A percentile compares a stretch with the other conserved stretches of the same genome.
Conservation (phyloP, 257 asterid genomes). For the Lantana camara region DNA sequence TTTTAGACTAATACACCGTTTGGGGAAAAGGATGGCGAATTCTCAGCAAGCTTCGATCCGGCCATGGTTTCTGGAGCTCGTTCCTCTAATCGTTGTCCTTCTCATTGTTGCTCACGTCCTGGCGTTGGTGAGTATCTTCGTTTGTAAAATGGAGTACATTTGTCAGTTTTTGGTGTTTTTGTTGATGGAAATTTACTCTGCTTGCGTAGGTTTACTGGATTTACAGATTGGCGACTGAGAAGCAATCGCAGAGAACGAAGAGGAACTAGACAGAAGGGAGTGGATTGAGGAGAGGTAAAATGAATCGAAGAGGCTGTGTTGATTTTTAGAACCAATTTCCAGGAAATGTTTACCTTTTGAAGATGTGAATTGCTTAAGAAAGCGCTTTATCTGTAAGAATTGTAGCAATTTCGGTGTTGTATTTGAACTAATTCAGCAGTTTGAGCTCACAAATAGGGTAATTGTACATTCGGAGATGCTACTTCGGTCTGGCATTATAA, state of each 20-base stretch:
- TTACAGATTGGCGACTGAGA: slow-evolving; percentile 68
- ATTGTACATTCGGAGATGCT: slow-evolving; percentile 27
- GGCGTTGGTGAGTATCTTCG: slow-evolving; percentile 48
- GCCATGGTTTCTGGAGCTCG: slow-evolving; percentile 57
- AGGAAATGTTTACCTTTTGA: not conserved
- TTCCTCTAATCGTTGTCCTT: slow-evolving; percentile 52
- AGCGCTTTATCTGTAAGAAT: slow-evolving; percentile 1
- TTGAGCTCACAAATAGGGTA: not conserved
- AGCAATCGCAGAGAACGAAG: slow-evolving; percentile 52
- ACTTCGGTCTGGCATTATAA: slow-evolving; percentile 29
- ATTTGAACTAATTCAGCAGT: slow-evolving; percentile 6
- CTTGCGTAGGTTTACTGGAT: slow-evolving; percentile 63
- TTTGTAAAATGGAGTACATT: not conserved
- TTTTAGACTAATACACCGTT: not conserved
- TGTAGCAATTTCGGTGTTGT: not conserved
- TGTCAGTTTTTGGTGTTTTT: not conserved
- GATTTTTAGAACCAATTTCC: not conserved
- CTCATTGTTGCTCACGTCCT: slow-evolving; percentile 56
- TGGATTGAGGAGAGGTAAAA: slow-evolving; percentile 11
- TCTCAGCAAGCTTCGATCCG: slow-evolving; percentile 37
- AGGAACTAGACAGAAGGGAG: slow-evolving; percentile 39
- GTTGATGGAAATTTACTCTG: slow-evolving; percentile 2
- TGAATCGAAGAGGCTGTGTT: not conserved
- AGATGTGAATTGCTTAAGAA: not conserved
- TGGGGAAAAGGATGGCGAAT: slow-evolving; percentile 42